A percentile compares a stretch with the other conserved stretches of the same genome.
phyloP scores from a whole-genome alignment of 2,329 filamentous ascomycete genomes.

The Fusarium equiseti region DNA sequence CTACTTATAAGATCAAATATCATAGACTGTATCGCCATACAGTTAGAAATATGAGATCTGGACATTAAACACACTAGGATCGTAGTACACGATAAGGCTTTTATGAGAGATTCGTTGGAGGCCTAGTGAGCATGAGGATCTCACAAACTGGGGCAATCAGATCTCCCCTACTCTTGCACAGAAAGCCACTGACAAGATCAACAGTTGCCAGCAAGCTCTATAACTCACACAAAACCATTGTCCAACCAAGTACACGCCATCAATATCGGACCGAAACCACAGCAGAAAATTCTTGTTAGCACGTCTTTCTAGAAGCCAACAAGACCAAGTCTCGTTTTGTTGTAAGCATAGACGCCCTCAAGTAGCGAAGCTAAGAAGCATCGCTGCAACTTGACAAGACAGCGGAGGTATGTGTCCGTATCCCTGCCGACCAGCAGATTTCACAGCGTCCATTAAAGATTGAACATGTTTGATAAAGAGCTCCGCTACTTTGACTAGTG shows the following conservation, averaged over 20 bases:
- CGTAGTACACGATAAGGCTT: neutral
- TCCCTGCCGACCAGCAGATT: conserved; percentile 1
- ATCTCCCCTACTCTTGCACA: neutral
- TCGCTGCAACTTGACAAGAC: neutral
- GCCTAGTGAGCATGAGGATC: neutral
- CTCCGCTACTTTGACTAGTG: conserved; percentile 18
- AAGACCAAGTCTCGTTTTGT: neutral
- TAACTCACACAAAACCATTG: neutral
- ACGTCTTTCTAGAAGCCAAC: conserved; percentile 10
- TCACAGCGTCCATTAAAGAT: neutral
- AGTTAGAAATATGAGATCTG: neutral
- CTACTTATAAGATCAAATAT: neutral
- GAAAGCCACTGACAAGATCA: neutral
- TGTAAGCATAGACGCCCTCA: neutral
- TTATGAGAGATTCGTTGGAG: neutral
- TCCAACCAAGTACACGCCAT: conserved; percentile 1
- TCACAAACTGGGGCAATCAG: neutral
- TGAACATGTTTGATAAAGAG: neutral
- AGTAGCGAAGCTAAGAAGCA: conserved; percentile 17
- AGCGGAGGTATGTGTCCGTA: conserved; percentile 23
- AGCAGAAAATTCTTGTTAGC: conserved; percentile 16
- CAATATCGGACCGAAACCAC: conserved; percentile 21
- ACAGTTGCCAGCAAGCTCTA: neutral
- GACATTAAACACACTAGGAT: neutral
- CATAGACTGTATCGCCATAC: neutral